phyloP scores from a whole-genome alignment of 352 stramenopile genomes.

The Pythium brassicae region DNA sequence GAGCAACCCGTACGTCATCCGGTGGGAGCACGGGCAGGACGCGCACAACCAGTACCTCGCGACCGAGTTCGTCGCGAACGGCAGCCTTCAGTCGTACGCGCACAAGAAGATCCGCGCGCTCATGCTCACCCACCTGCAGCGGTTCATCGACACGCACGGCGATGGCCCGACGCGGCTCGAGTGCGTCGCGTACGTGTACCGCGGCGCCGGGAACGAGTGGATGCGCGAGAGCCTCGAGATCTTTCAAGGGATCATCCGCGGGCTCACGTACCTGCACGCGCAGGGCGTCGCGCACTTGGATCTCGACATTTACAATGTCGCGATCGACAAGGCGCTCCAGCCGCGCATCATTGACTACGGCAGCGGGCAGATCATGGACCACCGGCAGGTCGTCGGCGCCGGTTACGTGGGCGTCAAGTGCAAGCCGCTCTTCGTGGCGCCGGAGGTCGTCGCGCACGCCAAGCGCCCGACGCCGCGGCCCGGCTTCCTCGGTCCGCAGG shows the following conservation, averaged over 20 bases:
- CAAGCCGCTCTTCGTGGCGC: slow-evolving; percentile 74
- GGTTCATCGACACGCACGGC: slow-evolving; percentile 56
- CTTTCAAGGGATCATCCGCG: slow-evolving; percentile 61
- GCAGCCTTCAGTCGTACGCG: slow-evolving; percentile 66
- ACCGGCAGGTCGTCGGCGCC: slow-evolving; percentile 45
- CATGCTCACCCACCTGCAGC: slow-evolving; percentile 66
- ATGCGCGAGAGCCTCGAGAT: slow-evolving; percentile 66
- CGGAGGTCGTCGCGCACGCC: slow-evolving; percentile 63
- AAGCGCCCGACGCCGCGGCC: slow-evolving; percentile 48
- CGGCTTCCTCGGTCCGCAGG: slow-evolving; percentile 66
- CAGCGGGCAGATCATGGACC: slow-evolving; percentile 75
- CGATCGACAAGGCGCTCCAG: slow-evolving; percentile 47
- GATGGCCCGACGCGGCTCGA: slow-evolving; percentile 66
- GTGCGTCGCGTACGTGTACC: slow-evolving; percentile 78
- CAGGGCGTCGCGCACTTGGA: slow-evolving; percentile 77
- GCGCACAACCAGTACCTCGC: slow-evolving; percentile 76
- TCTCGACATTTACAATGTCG: slow-evolving; percentile 84
- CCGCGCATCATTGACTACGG: slow-evolving; percentile 79
- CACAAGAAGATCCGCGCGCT: slow-evolving; percentile 66
- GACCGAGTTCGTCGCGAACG: slow-evolving; percentile 79
- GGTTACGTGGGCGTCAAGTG: slow-evolving; percentile 79
- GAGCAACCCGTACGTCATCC: slow-evolving; percentile 66
- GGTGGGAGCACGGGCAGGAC: slow-evolving; percentile 74
- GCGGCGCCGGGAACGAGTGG: slow-evolving; percentile 67
- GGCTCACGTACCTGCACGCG: slow-evolving; percentile 76